Evolutionary conservation across 441 rosid genomes (phyloP).

Genomic region (Omphalea diandra): DNA sequence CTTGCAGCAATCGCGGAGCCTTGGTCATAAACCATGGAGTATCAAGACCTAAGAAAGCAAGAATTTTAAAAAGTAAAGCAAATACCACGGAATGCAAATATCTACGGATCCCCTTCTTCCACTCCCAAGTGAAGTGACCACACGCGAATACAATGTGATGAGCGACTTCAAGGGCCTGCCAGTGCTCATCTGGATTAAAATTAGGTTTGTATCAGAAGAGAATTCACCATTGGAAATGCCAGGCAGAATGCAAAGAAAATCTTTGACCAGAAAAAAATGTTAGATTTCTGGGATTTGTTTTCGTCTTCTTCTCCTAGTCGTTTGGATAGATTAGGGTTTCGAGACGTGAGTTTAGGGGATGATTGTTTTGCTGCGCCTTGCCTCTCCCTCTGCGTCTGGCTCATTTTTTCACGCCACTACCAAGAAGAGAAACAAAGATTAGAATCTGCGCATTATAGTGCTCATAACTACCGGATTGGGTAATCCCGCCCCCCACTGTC

Average conservation of each 20-base stretch:
- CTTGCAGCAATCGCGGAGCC: constrained; percentile 76
- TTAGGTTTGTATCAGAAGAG: constrained; percentile 71
- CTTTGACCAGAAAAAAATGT: constrained; percentile 26
- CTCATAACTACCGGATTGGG: no score
- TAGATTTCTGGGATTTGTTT: constrained; percentile 6
- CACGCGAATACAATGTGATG: constrained; percentile 76
- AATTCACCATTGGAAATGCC: constrained; percentile 54
- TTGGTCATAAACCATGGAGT: constrained; percentile 70
- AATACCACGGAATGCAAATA: constrained; percentile 82
- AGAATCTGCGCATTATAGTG: no score
- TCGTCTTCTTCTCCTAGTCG: constrained; percentile 24
- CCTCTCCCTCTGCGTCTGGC: constrained; percentile 31
- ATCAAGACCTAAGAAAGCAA: constrained; percentile 64
- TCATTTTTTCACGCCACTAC: not conserved
- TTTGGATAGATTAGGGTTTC: not conserved
- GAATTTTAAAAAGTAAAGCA: constrained; percentile 56
- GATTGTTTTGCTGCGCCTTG: constrained; percentile 10
- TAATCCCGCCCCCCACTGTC: no score
- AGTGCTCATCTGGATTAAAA: constrained; percentile 93
- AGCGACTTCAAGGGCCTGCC: constrained; percentile 94
- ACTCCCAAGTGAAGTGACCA: constrained; percentile 93
- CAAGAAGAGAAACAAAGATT: not conserved
- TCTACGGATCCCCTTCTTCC: constrained; percentile 78
- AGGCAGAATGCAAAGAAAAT: constrained; percentile 50
- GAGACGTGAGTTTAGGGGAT: not conserved